These are phyloP conservation scores for Chlorella sp. DNA, from an alignment of 139 green algal species.

Conservation along the genomic window DNA sequence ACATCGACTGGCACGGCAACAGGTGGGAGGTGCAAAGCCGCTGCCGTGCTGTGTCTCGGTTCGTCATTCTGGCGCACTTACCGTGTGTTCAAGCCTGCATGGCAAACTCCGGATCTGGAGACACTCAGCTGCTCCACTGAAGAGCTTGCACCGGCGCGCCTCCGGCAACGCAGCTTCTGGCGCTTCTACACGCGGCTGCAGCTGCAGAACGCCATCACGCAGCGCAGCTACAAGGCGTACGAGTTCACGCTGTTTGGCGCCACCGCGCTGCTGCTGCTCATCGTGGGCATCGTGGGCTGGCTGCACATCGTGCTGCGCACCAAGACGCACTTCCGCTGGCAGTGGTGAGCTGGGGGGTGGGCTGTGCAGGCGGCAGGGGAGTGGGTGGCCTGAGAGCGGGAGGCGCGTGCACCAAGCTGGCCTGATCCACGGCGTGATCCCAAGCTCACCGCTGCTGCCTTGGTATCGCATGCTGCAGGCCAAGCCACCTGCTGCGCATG, in stretches of 20 bases:
- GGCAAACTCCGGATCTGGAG: neutral
- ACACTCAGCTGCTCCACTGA: neutral
- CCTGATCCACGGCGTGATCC: too few relatives aligned
- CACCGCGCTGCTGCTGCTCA: neutral
- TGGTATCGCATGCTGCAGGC: neutral
- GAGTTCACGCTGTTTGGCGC: neutral
- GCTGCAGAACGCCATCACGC: constrained; percentile 4
- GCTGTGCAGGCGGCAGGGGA: neutral
- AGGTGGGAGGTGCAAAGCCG: neutral
- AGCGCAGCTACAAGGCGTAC: neutral
- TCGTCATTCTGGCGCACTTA: too few relatives aligned
- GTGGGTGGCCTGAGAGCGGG: too few relatives aligned
- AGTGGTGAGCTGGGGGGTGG: neutral
- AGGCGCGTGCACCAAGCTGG: neutral
- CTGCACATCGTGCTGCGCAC: neutral
- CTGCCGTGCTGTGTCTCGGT: too few relatives aligned
- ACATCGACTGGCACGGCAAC: constrained; percentile 22
- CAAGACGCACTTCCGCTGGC: constrained; percentile 1
- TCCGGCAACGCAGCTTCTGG: constrained; percentile 5
- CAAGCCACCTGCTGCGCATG: neutral
- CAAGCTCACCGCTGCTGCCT: neutral
- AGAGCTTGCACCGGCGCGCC: too few relatives aligned
- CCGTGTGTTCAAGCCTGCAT: neutral
- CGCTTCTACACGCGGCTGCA: constrained; percentile 18
- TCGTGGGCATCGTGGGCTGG: constrained; percentile 7